A percentile compares a stretch with the other conserved stretches of the same genome.
Conservation (phyloP, 75 land plant genomes). For the Larix kaempferi region DNA sequence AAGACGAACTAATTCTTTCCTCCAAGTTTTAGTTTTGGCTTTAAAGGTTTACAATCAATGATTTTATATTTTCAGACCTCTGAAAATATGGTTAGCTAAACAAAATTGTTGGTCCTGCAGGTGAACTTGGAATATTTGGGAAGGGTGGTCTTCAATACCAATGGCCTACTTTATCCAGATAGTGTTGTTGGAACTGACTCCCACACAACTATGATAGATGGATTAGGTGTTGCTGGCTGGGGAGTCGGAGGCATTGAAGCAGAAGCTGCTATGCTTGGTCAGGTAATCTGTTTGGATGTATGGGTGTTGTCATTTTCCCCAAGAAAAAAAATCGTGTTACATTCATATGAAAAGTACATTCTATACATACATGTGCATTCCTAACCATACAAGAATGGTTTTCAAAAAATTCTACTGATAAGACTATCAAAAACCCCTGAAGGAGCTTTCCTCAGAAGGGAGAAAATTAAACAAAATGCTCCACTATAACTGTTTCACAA, state of each 20-base stretch:
- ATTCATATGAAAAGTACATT: background rate
- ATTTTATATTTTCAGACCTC: too few relatives aligned
- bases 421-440: background rate
- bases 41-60: too few relatives aligned
- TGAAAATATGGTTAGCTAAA: too few relatives aligned
- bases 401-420: background rate
- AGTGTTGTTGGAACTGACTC: conserved; percentile 96
- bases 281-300: conserved; percentile 28
- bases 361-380: background rate
- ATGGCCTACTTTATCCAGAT: conserved; percentile 84
- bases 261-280: conserved; percentile 93
- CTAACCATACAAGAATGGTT: background rate
- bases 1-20: too few relatives aligned
- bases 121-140: conserved; percentile 90
- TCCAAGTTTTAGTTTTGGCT: too few relatives aligned
- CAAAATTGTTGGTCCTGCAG: conserved; percentile 29
- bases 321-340: background rate
- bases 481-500: too few relatives aligned
- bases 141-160: conserved; percentile 73
- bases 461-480: too few relatives aligned
- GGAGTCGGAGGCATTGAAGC: conserved; percentile 98
- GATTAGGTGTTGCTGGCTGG: conserved; percentile 96
- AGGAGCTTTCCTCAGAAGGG: background rate
- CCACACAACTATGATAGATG: conserved; percentile 95
- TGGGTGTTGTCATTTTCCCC: background rate